Conservation (phyloP, 2,329 filamentous ascomycete genomes). For the Xylariomycetidae sp. region DNA sequence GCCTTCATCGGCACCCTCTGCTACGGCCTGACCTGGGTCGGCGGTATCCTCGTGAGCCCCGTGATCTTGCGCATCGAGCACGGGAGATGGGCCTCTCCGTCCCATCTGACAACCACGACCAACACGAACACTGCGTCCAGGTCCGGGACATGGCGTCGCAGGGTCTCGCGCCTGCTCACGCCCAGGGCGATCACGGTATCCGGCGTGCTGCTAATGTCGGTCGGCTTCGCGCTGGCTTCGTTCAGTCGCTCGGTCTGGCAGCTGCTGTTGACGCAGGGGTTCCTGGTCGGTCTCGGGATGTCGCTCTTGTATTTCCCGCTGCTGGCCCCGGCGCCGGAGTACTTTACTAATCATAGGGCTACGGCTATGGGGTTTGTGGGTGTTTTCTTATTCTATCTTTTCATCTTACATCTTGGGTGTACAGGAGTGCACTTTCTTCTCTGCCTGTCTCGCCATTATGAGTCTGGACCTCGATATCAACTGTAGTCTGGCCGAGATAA, state of each 20-base stretch:
- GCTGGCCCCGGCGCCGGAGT: constrained; percentile 42
- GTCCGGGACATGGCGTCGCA: constrained; percentile 17
- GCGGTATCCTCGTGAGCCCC: constrained; percentile 44
- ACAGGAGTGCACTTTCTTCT: too few relatives aligned
- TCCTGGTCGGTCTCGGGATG: constrained; percentile 38
- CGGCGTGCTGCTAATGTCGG: constrained; percentile 36
- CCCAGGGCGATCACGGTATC: constrained; percentile 33
- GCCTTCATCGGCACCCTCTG: constrained; percentile 45
- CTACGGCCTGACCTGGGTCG: constrained; percentile 44
- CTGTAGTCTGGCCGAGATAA: too few relatives aligned
- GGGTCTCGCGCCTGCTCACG: constrained; percentile 21
- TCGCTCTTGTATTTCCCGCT: constrained; percentile 40
- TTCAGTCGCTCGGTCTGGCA: constrained; percentile 32
- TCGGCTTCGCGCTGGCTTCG: constrained; percentile 38
- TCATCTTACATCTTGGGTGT: neutral
- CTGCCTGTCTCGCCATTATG: too few relatives aligned
- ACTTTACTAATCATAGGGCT: constrained; percentile 42
- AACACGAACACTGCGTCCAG: constrained; percentile 12
- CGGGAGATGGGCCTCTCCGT: constrained; percentile 21
- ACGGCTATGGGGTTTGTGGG: constrained; percentile 40
- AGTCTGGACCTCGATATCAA: too few relatives aligned
- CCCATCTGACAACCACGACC: too few relatives aligned
- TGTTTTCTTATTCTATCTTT: constrained; percentile 6
- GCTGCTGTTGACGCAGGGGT: constrained; percentile 38
- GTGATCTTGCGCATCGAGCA: constrained; percentile 38